Percentiles rank a stretch among this genome's conserved stretches.
These are phyloP conservation scores for Biscogniauxia mediterranea DNA, from an alignment of 2,329 filamentous ascomycete genomes.

Conservation along the genomic window DNA sequence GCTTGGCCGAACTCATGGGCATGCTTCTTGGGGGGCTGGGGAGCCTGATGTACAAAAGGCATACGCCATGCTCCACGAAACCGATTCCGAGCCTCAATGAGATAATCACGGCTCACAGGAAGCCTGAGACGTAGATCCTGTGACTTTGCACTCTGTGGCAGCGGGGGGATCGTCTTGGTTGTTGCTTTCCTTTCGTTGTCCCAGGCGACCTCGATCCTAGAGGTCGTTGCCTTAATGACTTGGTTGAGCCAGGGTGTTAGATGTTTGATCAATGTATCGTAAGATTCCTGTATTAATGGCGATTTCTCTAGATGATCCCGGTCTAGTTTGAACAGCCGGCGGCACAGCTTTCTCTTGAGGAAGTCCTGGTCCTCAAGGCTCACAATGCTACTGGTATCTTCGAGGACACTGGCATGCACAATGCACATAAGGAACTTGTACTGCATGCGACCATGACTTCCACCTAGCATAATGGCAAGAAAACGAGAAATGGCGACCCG, in stretches of 20 bases:
- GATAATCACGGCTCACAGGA: constrained; percentile 36
- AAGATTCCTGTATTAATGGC: constrained; percentile 11
- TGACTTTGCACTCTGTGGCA: constrained; percentile 38
- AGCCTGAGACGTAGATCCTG: constrained; percentile 36
- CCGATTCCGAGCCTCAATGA: constrained; percentile 19
- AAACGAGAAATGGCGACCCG: constrained; percentile 55
- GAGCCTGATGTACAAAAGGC: neutral
- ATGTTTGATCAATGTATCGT: constrained; percentile 29
- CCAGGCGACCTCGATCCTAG: constrained; percentile 37
- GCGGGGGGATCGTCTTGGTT: constrained; percentile 38
- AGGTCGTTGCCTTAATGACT: constrained; percentile 26
- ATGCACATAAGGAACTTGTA: constrained; percentile 58
- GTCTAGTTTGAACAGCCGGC: constrained; percentile 59
- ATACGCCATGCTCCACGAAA: constrained; percentile 1
- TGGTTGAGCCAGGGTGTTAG: constrained; percentile 29
- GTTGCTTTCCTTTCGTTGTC: constrained; percentile 35
- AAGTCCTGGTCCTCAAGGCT: constrained; percentile 37
- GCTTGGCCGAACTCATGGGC: constrained; percentile 10
- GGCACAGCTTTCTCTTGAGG: constrained; percentile 52
- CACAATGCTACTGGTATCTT: constrained; percentile 33
- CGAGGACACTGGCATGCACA: constrained; percentile 45
- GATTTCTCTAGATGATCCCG: constrained; percentile 31
- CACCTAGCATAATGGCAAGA: constrained; percentile 40
- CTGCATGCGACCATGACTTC: constrained; percentile 41
- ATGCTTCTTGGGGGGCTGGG: constrained; percentile 9